Evolutionary conservation across 176 grass and related monocot genomes (phyloP).

Genomic region (Triticum timopheevii): DNA sequence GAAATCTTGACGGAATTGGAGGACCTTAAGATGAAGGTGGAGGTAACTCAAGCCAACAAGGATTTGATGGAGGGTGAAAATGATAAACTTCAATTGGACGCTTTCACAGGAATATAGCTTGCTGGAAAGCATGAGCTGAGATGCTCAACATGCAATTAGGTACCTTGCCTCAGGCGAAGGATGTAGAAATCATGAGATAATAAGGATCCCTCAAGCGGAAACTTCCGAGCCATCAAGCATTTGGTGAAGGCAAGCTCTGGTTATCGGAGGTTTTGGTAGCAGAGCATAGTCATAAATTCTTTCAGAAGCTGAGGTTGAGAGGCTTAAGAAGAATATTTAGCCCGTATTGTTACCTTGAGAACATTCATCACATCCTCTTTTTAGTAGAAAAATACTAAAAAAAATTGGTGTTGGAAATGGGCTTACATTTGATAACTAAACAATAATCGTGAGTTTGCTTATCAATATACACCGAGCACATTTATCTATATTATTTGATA

Average conservation of each 20-base stretch:
- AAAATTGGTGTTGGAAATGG: neutral
- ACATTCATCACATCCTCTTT: neutral
- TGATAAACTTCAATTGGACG: neutral
- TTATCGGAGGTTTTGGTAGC: neutral
- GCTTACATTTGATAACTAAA: neutral
- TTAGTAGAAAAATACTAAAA: neutral
- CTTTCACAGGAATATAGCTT: neutral
- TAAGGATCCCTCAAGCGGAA: neutral
- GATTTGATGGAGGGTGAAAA: neutral
- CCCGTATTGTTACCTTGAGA: neutral
- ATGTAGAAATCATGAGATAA: neutral
- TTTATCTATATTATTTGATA: neutral
- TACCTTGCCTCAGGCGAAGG: neutral
- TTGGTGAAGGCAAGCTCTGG: neutral
- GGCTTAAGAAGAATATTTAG: constrained; percentile 1
- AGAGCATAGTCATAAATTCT: neutral
- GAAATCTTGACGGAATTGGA: neutral
- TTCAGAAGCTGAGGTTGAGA: neutral
- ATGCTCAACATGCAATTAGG: neutral
- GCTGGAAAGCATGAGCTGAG: neutral
- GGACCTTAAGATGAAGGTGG: neutral
- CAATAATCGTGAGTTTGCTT: neutral
- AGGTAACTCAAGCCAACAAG: neutral
- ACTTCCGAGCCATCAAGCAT: neutral
- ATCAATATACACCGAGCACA: neutral